Evolutionary conservation across 495 filamentous ascomycete genomes (phyloP), one percentile per base, ranked within the genome.

Genomic region (Darksidea phi): DNA sequence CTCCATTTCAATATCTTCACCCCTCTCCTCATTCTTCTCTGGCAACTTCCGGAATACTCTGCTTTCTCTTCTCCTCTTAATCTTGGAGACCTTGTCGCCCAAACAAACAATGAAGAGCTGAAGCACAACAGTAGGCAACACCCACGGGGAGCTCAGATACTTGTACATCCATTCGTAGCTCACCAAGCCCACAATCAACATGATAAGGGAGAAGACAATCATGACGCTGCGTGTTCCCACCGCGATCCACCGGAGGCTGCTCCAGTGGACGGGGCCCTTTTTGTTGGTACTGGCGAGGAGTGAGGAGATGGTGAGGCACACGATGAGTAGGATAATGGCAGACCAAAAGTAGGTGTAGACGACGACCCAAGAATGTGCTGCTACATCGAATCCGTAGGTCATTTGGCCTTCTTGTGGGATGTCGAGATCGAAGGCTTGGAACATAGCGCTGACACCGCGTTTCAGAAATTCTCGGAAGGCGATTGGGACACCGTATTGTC

Each of bases 321-420:
- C 11, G 24, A 63, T 25, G 15, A 57, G 43, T 1, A 63, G 25
- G 15, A 55, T n/a, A 4, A 57, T 49, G 11, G 59, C 28, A 26
- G 43, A 18, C 51, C 52, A 63, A 43, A 54, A 63, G 25, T 63
- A 63, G 5, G 51, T 57, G 20, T 63, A 63, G 3, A 63, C 59
- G 21, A 63, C 32, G 25, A 20, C 13, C 51, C 51, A 63, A 5
- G 59, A 52, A 15, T 20, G 12, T 2, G 12, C 36, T 15, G 48
- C 57, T 17, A 54, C 43, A 1, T 20, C 12, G 10, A 38, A 15
- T 20, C 24, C 55, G 43, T 37, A 36, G 28, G 28, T 32, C 17
- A 49, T 21, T 10, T 48, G 17, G 26, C 45, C 45, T 32, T 61
- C 49, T 1, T 36, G 17, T 24, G 24, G n/a, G n/a, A 54, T 53